Evolutionary conservation across 305 asterid genomes (phyloP).

Genomic region (Caryopteris hybrid): DNA sequence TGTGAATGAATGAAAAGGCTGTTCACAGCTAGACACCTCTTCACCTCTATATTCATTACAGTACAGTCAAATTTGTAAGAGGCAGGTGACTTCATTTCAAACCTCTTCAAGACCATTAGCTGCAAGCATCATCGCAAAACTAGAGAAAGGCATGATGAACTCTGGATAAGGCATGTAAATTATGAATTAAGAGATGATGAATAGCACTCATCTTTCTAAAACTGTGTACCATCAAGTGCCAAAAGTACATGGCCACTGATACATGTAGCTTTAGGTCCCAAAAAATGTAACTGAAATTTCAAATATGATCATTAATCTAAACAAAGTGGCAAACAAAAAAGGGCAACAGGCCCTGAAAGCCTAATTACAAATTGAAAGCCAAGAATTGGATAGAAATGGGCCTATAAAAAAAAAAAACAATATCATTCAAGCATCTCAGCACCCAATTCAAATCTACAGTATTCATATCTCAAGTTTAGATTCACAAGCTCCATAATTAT

Average conservation of each 20-base stretch:
- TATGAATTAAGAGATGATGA: background rate
- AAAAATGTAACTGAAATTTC: background rate
- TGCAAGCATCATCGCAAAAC: conserved; percentile 2
- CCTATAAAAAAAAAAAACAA: background rate
- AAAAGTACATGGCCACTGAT: too few species aligned
- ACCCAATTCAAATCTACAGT: background rate
- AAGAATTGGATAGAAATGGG: background rate
- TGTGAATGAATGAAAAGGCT: background rate
- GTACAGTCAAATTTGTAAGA: background rate
- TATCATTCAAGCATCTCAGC: background rate
- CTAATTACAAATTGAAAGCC: background rate
- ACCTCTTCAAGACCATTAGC: conserved; percentile 1
- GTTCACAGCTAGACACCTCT: background rate
- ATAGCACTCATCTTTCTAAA: background rate
- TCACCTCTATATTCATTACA: background rate
- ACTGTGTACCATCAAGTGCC: background rate
- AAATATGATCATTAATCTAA: background rate
- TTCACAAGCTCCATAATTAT: background rate
- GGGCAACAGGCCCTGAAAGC: background rate
- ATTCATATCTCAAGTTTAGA: background rate
- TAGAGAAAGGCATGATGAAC: background rate
- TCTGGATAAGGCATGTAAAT: background rate
- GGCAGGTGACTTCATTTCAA: background rate
- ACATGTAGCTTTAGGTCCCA: too few species aligned
- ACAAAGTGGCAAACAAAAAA: background rate